Conservation (phyloP, 306 rosid genomes). For the Vicia sativa region DNA sequence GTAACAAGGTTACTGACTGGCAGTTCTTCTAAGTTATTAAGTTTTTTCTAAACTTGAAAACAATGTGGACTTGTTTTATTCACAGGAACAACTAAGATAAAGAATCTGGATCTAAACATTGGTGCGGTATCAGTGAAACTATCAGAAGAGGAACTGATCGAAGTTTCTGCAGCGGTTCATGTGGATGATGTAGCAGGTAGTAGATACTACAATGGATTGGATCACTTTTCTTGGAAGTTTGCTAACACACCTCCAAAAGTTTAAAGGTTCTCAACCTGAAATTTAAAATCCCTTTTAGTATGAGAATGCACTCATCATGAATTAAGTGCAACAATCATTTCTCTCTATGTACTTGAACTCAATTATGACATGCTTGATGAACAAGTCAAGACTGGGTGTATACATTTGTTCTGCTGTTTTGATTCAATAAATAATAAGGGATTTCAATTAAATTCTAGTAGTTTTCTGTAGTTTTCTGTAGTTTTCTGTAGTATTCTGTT, state of each 20-base stretch:
- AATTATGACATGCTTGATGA: neutral
- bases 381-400: neutral
- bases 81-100: conserved; percentile 61
- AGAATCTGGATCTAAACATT: conserved; percentile 63
- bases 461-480: too few species aligned
- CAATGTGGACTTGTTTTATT: conserved; percentile 16
- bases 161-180: conserved; percentile 55
- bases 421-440: neutral
- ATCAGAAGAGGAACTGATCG: conserved; percentile 47
- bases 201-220: conserved; percentile 6
- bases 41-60: neutral
- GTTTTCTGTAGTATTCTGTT: too few species aligned
- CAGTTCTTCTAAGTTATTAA: too few species aligned
- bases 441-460: too few species aligned
- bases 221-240: conserved; percentile 39
- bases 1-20: too few species aligned
- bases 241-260: conserved; percentile 60
- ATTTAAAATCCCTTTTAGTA: conserved; percentile 39
- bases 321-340: neutral
- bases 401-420: conserved; percentile 1
- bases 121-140: conserved; percentile 58
- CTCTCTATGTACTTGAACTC: neutral
- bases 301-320: conserved; percentile 5
- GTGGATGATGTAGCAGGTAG: conserved; percentile 57
- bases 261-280: conserved; percentile 27